Evolutionary conservation across 345 rosid genomes (phyloP).

Genomic region (Brassica cretica): DNA sequence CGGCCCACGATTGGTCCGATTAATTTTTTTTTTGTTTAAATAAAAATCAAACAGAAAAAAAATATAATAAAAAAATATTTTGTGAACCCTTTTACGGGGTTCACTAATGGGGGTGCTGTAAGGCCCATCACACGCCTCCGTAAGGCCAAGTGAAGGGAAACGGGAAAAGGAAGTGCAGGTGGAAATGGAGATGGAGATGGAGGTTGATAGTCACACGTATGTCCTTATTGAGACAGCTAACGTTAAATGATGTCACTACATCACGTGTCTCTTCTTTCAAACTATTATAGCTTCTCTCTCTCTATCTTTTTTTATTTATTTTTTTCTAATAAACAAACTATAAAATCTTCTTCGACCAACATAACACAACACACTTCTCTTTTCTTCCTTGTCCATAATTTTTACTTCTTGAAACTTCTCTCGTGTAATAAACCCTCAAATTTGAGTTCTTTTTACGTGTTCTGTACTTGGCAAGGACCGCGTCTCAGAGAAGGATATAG

Average conservation of each 20-base stretch:
- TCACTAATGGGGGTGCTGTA: too few species aligned
- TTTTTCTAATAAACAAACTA: neutral
- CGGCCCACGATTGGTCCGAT: too few species aligned
- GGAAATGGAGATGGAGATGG: slow-evolving; percentile 30
- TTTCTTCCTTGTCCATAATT: slow-evolving; percentile 2
- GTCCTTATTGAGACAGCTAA: slow-evolving; percentile 32
- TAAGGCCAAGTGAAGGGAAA: slow-evolving; percentile 26
- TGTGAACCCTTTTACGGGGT: too few species aligned
- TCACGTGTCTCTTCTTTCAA: slow-evolving; percentile 37
- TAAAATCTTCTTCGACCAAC: slow-evolving; percentile 27
- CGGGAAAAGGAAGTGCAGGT: slow-evolving; percentile 30
- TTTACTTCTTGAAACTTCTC: neutral
- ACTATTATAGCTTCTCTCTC: slow-evolving; percentile 13
- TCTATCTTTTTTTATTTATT: neutral
- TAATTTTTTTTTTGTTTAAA: too few species aligned
- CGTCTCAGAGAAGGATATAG: neutral
- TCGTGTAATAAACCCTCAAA: neutral
- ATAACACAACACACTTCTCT: slow-evolving; percentile 21
- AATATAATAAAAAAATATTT: too few species aligned
- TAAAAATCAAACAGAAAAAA: too few species aligned
- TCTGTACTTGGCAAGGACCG: neutral
- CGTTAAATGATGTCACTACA: slow-evolving; percentile 23
- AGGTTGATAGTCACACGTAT: slow-evolving; percentile 34
- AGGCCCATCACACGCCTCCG: too few species aligned
- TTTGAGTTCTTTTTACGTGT: too few species aligned